These are phyloP conservation scores for Talaromyces marneffei DNA, from an alignment of 2,329 filamentous ascomycete genomes.

Conservation along the genomic window DNA sequence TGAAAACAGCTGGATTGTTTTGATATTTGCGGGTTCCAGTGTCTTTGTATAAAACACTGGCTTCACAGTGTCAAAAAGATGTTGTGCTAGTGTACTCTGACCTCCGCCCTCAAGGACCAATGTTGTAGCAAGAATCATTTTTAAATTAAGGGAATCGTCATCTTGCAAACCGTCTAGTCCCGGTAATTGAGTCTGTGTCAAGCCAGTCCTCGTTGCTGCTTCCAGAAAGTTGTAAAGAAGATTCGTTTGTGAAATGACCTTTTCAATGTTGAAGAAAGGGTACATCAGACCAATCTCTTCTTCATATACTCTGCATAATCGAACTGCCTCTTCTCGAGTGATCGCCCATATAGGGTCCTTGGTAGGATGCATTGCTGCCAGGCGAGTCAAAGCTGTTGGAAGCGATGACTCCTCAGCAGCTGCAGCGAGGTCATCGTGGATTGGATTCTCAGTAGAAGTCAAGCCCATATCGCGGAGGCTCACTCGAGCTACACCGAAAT, in stretches of 20 bases:
- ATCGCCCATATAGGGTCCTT: slow-evolving; percentile 78
- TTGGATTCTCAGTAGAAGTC: slow-evolving; percentile 53
- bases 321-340: slow-evolving; percentile 70
- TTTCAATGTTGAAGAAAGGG: slow-evolving; percentile 70
- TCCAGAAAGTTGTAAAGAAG: slow-evolving; percentile 69
- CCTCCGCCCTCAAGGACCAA: slow-evolving; percentile 73
- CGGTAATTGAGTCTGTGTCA: slow-evolving; percentile 50
- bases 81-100: slow-evolving; percentile 65
- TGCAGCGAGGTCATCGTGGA: slow-evolving; percentile 54
- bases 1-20: slow-evolving; percentile 53
- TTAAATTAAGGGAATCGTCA: slow-evolving; percentile 65
- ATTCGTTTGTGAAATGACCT: slow-evolving; percentile 63
- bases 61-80: slow-evolving; percentile 71
- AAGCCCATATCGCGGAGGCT: slow-evolving; percentile 89
- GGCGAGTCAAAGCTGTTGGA: slow-evolving; percentile 22
- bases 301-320: slow-evolving; percentile 73
- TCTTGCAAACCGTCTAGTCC: slow-evolving; percentile 57
- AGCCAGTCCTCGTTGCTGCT: slow-evolving; percentile 53
- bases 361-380: slow-evolving; percentile 38
- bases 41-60: slow-evolving; percentile 60
- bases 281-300: slow-evolving; percentile 93
- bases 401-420: slow-evolving; percentile 47
- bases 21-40: slow-evolving; percentile 52
- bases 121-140: slow-evolving; percentile 74
- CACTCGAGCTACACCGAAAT: slow-evolving; percentile 77